These are phyloP conservation scores for Entomophthora muscae DNA, from an alignment of 371 early-diverging fungal genomes.

Conservation along the genomic window DNA sequence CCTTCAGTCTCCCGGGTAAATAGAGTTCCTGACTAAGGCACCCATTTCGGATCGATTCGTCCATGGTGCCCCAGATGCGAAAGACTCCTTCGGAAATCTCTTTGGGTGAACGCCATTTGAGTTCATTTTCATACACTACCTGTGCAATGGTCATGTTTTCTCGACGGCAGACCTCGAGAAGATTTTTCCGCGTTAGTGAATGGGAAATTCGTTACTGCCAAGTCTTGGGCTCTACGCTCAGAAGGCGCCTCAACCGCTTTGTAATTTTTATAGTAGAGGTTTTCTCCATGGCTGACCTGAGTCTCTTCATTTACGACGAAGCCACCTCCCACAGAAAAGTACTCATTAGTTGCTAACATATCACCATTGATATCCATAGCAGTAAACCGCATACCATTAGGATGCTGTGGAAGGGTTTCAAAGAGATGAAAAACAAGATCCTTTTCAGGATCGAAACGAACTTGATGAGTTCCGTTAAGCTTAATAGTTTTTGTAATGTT, in stretches of 20 bases:
- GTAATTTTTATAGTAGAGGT: slow-evolving; percentile 56
- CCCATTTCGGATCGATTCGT: slow-evolving; percentile 70
- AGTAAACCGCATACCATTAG: slow-evolving; percentile 89
- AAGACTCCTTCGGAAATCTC: slow-evolving; percentile 53
- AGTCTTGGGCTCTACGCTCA: slow-evolving; percentile 38
- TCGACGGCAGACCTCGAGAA: slow-evolving; percentile 59
- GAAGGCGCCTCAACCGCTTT: slow-evolving; percentile 19
- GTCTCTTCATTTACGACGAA: slow-evolving; percentile 87
- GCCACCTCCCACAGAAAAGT: slow-evolving; percentile 89
- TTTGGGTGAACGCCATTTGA: slow-evolving; percentile 67
- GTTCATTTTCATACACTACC: slow-evolving; percentile 84
- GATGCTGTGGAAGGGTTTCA: slow-evolving; percentile 80
- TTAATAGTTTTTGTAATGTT: slow-evolving; percentile 41
- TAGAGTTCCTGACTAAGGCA: slow-evolving; percentile 28
- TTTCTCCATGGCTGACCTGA: slow-evolving; percentile 66
- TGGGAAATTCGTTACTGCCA: slow-evolving; percentile 67
- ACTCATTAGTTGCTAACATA: slow-evolving; percentile 80
- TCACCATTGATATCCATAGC: slow-evolving; percentile 60
- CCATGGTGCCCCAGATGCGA: slow-evolving; percentile 88
- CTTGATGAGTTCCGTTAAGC: slow-evolving; percentile 53
- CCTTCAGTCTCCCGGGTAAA: slow-evolving; percentile 72
- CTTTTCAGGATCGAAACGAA: slow-evolving; percentile 64
- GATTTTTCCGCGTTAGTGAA: slow-evolving; percentile 62
- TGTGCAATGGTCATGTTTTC: slow-evolving; percentile 87
- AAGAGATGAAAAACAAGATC: slow-evolving; percentile 71